Conservation (phyloP, 192 early-diverging fungal genomes). For the Podochytrium sp. region DNA sequence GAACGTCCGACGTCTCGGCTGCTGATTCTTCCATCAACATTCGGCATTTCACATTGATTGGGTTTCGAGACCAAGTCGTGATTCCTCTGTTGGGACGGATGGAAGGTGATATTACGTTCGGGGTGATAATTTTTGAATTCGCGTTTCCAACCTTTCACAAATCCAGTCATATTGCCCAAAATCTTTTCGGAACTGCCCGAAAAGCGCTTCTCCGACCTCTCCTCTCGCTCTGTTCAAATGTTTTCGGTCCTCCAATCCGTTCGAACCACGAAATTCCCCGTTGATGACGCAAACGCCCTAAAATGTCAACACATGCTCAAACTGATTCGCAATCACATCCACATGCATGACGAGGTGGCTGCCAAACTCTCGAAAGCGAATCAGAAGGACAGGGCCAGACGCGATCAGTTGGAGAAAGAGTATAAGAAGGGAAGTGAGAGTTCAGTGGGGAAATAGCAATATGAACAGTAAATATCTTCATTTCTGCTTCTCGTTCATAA, state of each 20-base stretch:
- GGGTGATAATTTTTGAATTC: not conserved
- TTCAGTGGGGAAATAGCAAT: not conserved
- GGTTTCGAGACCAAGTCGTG: conserved; percentile 71
- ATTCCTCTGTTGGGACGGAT: conserved; percentile 63
- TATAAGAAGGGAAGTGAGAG: not conserved
- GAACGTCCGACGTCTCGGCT: conserved; percentile 35
- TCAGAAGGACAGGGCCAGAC: not conserved
- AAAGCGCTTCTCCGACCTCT: not conserved
- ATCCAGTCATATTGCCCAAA: not conserved
- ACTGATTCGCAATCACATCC: conserved; percentile 13
- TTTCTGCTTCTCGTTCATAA: not conserved
- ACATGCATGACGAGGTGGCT: not conserved
- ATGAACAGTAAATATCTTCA: not conserved
- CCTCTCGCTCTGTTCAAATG: conserved; percentile 16
- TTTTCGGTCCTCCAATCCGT: conserved; percentile 20
- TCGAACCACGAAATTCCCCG: not conserved
- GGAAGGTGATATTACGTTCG: conserved; percentile 57
- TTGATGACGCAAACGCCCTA: conserved; percentile 6
- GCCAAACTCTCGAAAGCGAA: not conserved
- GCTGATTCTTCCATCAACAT: conserved; percentile 54
- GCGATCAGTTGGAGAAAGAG: not conserved
- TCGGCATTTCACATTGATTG: conserved; percentile 61
- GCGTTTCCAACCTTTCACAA: not conserved
- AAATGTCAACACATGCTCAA: conserved; percentile 17
- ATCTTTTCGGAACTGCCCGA: conserved; percentile 14